Base-by-base conservation (phyloP, 768 basidiomycete genomes). In the Mycena galopus region DNA sequence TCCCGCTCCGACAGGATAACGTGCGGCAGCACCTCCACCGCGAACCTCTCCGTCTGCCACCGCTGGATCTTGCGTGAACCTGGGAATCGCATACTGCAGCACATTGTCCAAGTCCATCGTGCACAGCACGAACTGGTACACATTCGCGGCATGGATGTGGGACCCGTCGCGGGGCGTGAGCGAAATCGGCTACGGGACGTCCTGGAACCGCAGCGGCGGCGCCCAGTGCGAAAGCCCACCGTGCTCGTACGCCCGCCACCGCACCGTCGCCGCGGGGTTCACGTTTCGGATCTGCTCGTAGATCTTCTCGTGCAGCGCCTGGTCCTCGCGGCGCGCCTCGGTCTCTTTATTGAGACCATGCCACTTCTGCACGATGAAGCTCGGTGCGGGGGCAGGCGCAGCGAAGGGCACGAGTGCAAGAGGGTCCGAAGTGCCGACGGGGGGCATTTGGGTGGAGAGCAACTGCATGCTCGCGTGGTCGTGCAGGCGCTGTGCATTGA, bases 111-210 rank as follows among this genome's bases (percentile, higher is more conserved):
- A 25, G 14, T 30, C 44, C 35, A 5, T 19, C 4, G 70, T 21
- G 21, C 37, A 39, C n/a, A 65, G 29, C 32, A 65, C 27, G 39
- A 65, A 65, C 10, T n/a, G 64, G 37, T 71, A 58, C 19, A 71
- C 58, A 8, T 60, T 57, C 6, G 25, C 30, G 19, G 70, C 47
- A 27, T 27, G 53, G 64, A 71, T 71, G 57, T 71, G 57, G 35
- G 32, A n/a, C 64, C 35, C 50, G 27, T 42, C 3, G 35, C 19
- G 7, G 5, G 51, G 35, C 12, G 12, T 25, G 61, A 27, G 33
- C 25, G 8, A 2, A 29, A 60, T 27, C 29, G 70, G 70, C 70
- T 64, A 71, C 14, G 69, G 70, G 29, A 71, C 30, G 56, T 71
- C 44, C 12, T 3, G 3, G 64, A 71, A 71, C 4, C 10, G 5